Conservation (phyloP, 2,329 filamentous ascomycete species). For the Rutstroemia sp. region DNA sequence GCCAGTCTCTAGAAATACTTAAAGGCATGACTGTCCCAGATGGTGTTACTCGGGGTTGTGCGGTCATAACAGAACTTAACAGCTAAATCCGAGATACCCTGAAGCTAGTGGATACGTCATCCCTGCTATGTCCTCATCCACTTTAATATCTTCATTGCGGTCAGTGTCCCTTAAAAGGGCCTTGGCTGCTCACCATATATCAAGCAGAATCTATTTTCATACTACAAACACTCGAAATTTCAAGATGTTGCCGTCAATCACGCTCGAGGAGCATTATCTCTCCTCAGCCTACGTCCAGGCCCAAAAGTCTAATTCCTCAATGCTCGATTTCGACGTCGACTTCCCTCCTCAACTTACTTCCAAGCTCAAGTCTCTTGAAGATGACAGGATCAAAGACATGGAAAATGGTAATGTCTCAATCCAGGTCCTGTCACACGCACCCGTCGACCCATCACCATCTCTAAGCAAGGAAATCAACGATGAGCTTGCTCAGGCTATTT, state of each 20-base stretch:
- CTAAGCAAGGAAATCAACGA: constrained; percentile 27
- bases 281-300: constrained; percentile 15
- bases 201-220: no score
- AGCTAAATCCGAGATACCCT: no score
- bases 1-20: no score
- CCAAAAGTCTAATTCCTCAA: not conserved
- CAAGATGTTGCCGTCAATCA: constrained; percentile 29
- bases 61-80: no score
- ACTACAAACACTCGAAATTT: not conserved
- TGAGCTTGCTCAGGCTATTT: constrained; percentile 28
- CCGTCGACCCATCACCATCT: constrained; percentile 10
- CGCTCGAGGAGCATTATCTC: constrained; percentile 36
- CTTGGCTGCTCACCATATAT: no score
- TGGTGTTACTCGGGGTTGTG: no score
- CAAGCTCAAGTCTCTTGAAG: constrained; percentile 16
- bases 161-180: no score
- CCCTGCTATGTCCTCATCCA: no score
- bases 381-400: constrained; percentile 23
- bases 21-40: no score
- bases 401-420: constrained; percentile 20
- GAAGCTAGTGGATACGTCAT: no score
- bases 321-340: constrained; percentile 16
- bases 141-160: no score
- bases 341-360: constrained; percentile 23
- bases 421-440: constrained; percentile 29